Percentiles rank a stretch among this genome's conserved stretches.
Conservation (phyloP, 148 eudicot genomes). For the Chenopodium suecicum region DNA sequence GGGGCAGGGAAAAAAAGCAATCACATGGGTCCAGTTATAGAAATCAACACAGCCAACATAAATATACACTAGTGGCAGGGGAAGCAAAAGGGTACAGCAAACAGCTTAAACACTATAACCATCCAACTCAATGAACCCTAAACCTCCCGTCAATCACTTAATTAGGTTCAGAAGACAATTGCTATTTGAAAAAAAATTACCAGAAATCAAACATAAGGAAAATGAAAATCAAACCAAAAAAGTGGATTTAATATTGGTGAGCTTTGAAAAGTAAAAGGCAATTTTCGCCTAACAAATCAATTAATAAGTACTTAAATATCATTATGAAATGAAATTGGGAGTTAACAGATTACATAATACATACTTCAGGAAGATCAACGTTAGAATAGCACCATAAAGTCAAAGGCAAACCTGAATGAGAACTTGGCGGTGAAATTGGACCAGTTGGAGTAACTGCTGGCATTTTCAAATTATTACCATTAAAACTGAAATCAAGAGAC, state of each 20-base stretch:
- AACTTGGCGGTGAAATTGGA: slow-evolving; percentile 35
- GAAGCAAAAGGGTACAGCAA: not conserved
- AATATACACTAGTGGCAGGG: not conserved
- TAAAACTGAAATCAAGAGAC: slow-evolving; percentile 50
- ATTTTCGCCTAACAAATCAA: not conserved
- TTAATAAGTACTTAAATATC: not conserved
- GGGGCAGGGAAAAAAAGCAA: not conserved
- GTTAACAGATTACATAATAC: not conserved
- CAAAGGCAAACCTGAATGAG: slow-evolving; percentile 45
- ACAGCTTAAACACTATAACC: not conserved
- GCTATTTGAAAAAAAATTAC: not conserved
- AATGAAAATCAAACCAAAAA: not conserved
- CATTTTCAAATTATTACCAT: slow-evolving; percentile 38
- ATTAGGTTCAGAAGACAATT: not conserved
- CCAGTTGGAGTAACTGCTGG: slow-evolving; percentile 47
- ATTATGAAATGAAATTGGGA: not conserved
- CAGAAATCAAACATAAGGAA: not conserved
- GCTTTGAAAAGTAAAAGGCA: not conserved
- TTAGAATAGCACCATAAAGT: not conserved
- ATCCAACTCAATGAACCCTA: not conserved
- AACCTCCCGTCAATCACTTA: slow-evolving; percentile 10
- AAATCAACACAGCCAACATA: not conserved
- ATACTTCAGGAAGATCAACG: not conserved
- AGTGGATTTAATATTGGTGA: not conserved
- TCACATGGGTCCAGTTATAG: not conserved